Base-by-base conservation (phyloP, 768 basidiomycete genomes). In the Leucosporidium creatinivorum region DNA sequence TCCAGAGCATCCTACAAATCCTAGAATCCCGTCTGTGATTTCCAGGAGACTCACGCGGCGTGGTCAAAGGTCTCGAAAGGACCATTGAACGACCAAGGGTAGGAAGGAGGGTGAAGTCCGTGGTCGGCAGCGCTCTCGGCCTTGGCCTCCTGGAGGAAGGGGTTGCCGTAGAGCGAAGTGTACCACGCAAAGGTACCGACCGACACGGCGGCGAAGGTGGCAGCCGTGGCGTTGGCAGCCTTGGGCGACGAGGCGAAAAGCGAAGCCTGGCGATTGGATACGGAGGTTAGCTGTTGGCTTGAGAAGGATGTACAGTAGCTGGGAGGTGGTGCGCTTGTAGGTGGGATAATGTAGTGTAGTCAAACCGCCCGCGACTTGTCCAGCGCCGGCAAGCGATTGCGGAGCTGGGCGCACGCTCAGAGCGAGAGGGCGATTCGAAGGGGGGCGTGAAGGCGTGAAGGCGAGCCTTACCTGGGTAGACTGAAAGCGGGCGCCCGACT, bases 111-210 rank as follows among this genome's bases (percentile, higher is more conserved):
- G 80, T 99, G 96, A 50, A 99, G 86, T 68, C 96, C 96, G 73
- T 92, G 92, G 72, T 99, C 96, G 55, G 87, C 90, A 61, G 87
- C 87, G 69, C 89, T 87, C 80, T 89, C 92, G 57, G 96, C 96
- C 77, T 91, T 90, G 9, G 88, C 94, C 80, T 96, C 87, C 67
- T 89, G 86, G 73, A 98, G 76, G 81, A 98, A 91, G 39, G 93
- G 91, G 65, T 93, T 82, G 71, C 93, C 96, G 79, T 93, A 98
- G 65, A 93, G 84, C 79, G 93, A 88, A 75, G 90, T 87, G 83
- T 99, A 99, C 91, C 91, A 96, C 63, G 91, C 91, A 79, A 96
- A 85, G 57, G 94, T 88, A 69, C 96, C 96, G 69, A 81, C 89
- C 57, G 93, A 85, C 77, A 89, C 79, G 62, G 56, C 49, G 21